Evolutionary conservation across 306 rosid genomes (phyloP).

Genomic region (Carpinus viminea): DNA sequence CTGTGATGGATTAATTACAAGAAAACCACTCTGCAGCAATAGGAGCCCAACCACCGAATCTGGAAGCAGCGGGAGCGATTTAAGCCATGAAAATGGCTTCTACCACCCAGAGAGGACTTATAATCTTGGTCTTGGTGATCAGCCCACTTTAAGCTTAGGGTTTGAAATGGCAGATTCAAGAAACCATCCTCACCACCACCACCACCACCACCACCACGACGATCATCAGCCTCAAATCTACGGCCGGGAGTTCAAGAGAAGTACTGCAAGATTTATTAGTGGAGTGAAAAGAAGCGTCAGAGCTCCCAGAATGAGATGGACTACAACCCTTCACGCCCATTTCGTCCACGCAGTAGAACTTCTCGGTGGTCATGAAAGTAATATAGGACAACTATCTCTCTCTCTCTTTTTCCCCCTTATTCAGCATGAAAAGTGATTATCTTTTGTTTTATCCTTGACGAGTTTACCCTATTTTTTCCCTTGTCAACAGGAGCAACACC

Average conservation of each 20-base stretch:
- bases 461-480: neutral
- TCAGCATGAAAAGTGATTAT: neutral
- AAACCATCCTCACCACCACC: slow-evolving; percentile 14
- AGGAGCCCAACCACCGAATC: slow-evolving; percentile 67
- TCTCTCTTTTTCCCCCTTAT: neutral
- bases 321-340: slow-evolving; percentile 90
- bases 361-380: slow-evolving; percentile 96
- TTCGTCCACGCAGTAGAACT: slow-evolving; percentile 91
- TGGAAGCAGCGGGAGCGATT: slow-evolving; percentile 71
- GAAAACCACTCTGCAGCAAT: slow-evolving; percentile 34
- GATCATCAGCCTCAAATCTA: slow-evolving; percentile 57
- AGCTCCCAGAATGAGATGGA: slow-evolving; percentile 99
- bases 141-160: slow-evolving; percentile 71
- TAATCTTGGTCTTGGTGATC: slow-evolving; percentile 27
- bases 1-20: slow-evolving; percentile 24
- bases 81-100: slow-evolving; percentile 62
- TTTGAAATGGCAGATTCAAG: slow-evolving; percentile 33
- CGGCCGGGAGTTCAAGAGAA: slow-evolving; percentile 64
- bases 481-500: slow-evolving; percentile 79
- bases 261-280: slow-evolving; percentile 32
- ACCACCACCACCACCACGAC: slow-evolving; percentile 20
- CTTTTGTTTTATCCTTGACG: neutral
- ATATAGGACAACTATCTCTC: slow-evolving; percentile 1
- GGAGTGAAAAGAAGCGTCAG: slow-evolving; percentile 63
- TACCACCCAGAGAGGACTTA: slow-evolving; percentile 8